Evolutionary conservation across 2,329 filamentous ascomycete genomes (phyloP), one percentile per base, ranked within the genome.

Genomic region (Ophiobolus disseminans): DNA sequence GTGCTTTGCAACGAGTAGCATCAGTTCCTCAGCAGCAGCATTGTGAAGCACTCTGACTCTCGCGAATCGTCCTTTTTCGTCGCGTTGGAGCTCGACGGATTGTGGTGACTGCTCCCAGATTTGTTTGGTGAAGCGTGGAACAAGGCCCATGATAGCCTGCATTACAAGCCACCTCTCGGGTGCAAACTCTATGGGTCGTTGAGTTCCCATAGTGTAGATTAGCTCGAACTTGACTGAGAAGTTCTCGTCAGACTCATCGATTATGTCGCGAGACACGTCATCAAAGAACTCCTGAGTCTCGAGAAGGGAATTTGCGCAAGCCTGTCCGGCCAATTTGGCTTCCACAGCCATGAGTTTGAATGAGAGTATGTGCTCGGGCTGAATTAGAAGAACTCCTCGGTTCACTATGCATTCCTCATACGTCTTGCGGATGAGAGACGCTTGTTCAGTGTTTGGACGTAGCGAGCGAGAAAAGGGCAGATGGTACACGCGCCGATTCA

Each of bases 191-290:
- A 86, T 72, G 0, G 78, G 55, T 1, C 64, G 59, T 48, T 85
- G 81, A 0, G 63, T 50, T 0, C 85, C 86, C 57, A 87, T 80
- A 0, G 84, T 86, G 48, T 88, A 88, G 1, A 88, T 74, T 0
- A 88, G 65, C 57, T 88, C 83, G 30, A 85, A 86, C 37, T 80
- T 82, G 3, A 80, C 76, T 34, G 77, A 82, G 34, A 87, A 81
- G 44, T 82, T 83, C 47, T 87, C 84, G 38, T 89, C 86, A 30
- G 82, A 85, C 64, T 89, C 85, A 47, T 88, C 85, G 0, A 88
- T 73, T 2, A 89, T 76, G 50, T 87, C 84, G 0, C 83, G 73
- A 0, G 78, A 75, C 2, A 66, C 50, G 0, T 40, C 11, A 22
- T 80, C 66, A 20, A 86, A 71, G 52, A 77, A 80, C 0, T 69